These are phyloP conservation scores for Suillus spraguei DNA, from an alignment of 768 basidiomycete genomes.

Conservation along the genomic window DNA sequence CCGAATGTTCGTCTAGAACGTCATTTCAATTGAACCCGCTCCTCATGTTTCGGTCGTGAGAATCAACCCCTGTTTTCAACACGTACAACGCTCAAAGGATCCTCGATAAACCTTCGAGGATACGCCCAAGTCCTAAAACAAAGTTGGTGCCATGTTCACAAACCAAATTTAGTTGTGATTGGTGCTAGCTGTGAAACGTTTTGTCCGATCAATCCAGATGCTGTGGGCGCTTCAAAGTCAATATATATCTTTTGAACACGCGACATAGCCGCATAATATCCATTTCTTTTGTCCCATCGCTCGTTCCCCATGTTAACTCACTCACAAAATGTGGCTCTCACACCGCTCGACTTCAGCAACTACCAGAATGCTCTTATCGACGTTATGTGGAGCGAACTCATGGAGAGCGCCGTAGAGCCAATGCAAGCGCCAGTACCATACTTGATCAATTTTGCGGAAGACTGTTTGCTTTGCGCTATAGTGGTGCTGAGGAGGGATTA, in stretches of 20 bases:
- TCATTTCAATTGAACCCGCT: not conserved
- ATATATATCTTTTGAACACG: not conserved
- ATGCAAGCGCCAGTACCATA: slow-evolving; percentile 26
- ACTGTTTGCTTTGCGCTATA: slow-evolving; percentile 32
- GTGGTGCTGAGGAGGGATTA: slow-evolving; percentile 15
- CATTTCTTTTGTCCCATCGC: not conserved
- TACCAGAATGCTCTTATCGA: not conserved
- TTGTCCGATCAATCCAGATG: not conserved
- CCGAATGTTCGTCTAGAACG: not conserved
- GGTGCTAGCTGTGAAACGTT: not conserved
- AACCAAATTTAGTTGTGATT: not conserved
- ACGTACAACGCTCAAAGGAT: not conserved
- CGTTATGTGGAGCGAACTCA: slow-evolving; percentile 27
- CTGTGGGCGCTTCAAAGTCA: not conserved
- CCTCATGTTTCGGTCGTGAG: not conserved
- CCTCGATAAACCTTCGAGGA: not conserved
- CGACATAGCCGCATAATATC: not conserved
- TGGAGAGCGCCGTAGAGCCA: slow-evolving; percentile 28
- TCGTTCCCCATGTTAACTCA: not conserved
- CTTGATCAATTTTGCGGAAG: slow-evolving; percentile 28
- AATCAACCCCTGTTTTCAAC: not conserved
- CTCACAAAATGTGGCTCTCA: not conserved
- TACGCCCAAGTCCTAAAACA: not conserved
- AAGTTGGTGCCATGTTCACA: not conserved
- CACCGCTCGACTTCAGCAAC: not conserved